Percentiles rank a stretch among this genome's conserved stretches.
Conservation (phyloP, 495 filamentous ascomycete species). For the Immersiella caudata region DNA sequence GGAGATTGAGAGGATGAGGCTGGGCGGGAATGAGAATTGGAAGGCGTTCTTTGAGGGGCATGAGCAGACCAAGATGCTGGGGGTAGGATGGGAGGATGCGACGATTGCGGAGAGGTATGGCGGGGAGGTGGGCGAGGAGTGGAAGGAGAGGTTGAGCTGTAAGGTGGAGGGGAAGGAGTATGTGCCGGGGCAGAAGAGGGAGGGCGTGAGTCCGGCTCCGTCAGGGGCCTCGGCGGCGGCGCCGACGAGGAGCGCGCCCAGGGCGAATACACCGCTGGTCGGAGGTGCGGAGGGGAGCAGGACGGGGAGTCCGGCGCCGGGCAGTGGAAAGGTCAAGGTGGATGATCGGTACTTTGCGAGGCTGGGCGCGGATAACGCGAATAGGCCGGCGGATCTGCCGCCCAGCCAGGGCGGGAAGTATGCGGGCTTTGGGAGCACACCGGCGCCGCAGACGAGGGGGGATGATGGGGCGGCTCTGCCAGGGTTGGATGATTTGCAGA, state of each 20-base stretch:
- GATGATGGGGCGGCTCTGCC: slow-evolving; percentile 53
- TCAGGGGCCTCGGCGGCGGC: slow-evolving; percentile 37
- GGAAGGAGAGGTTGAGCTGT: slow-evolving; percentile 83
- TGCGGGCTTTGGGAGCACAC: slow-evolving; percentile 80
- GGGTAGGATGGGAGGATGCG: slow-evolving; percentile 71
- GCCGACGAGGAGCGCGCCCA: slow-evolving; percentile 34
- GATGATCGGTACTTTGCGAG: slow-evolving; percentile 90
- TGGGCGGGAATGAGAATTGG: slow-evolving; percentile 87
- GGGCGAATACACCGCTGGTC: slow-evolving; percentile 44
- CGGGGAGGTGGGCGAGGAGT: slow-evolving; percentile 88
- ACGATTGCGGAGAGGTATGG: slow-evolving; percentile 85
- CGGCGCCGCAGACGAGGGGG: slow-evolving; percentile 47
- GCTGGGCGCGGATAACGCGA: slow-evolving; percentile 77
- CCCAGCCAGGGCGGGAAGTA: slow-evolving; percentile 93
- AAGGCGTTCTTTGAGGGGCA: slow-evolving; percentile 78
- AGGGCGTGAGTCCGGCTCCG: slow-evolving; percentile 35
- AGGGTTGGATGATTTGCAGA: slow-evolving; percentile 80
- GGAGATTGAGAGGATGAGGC: slow-evolving; percentile 84
- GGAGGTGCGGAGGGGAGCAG: slow-evolving; percentile 68
- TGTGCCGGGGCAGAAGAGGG: slow-evolving; percentile 61
- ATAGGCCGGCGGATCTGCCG: slow-evolving; percentile 70
- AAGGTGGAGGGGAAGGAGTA: slow-evolving; percentile 87
- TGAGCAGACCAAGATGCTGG: slow-evolving; percentile 60
- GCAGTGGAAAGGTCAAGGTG: slow-evolving; percentile 53
- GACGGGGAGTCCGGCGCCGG: slow-evolving; percentile 61